phyloP scores from a whole-genome alignment of 148 eudicot species.

The Rhododendron griersonianum region DNA sequence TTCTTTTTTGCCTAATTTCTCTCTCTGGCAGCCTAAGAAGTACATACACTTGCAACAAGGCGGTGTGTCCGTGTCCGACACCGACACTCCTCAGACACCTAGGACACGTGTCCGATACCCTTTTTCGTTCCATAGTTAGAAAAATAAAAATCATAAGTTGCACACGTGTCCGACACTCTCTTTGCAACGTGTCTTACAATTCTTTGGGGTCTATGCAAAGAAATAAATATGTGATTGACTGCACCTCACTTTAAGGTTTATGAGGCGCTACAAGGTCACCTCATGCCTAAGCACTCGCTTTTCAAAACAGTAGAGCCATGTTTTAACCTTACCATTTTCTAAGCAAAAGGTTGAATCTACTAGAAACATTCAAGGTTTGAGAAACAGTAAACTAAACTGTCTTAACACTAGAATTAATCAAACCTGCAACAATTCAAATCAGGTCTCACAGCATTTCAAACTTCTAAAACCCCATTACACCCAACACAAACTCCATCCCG shows the following conservation, averaged over 20 bases:
- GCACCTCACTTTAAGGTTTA: neutral
- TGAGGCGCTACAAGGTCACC: neutral
- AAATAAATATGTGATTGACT: neutral
- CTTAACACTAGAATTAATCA: neutral
- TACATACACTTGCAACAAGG: no score
- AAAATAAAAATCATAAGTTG: no score
- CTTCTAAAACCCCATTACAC: neutral
- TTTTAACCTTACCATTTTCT: neutral
- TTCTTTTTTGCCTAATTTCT: neutral
- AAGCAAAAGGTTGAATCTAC: neutral
- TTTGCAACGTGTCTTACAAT: no score
- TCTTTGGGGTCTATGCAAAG: no score
- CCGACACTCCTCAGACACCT: no score
- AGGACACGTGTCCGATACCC: no score
- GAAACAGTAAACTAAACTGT: no score
- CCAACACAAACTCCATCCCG: neutral
- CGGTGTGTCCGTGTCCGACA: no score
- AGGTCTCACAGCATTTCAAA: neutral
- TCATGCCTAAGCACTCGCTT: neutral
- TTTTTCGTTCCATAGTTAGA: no score
- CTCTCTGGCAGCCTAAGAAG: neutral
- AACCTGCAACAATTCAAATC: neutral
- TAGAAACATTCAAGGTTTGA: neutral
- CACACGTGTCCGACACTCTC: no score
- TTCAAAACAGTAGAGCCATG: neutral